Evolutionary conservation across 768 basidiomycete genomes (phyloP), one percentile per base, ranked within the genome.

Genomic region (Boletus fagicola): DNA sequence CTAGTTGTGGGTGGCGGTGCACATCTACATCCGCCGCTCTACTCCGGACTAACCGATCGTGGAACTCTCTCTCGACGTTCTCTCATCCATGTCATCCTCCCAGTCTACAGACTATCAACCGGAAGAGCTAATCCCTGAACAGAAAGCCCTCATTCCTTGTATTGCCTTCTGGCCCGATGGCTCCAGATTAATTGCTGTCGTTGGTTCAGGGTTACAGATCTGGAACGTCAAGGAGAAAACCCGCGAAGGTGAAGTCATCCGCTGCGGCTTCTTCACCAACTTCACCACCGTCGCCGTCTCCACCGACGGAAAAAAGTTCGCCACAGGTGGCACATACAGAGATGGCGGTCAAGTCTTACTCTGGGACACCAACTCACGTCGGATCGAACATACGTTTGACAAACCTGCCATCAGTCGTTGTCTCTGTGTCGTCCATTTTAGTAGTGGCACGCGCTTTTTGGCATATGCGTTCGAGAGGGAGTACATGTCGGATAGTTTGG

Each of bases 111-210:
- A 56, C n/a, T n/a, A 22, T 11, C 58, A 65, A n/a, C 62, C 48
- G 5, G 35, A 42, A 26, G 65, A 58, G 24, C 49, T 67, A 2
- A 62, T 66, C 13, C 62, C 62, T 2, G 65, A 67, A 30, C 65
- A 61, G 11, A 64, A 46, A 33, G 45, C 57, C 1, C 12, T 62
- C 42, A 48, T 66, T 18, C 48, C 65, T 9, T 66, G 65, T 45
- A 45, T 66, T 6, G 59, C 66, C 31, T 66, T 66, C 63, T 66
- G 62, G 65, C 62, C 65, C 18, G 66, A 66, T 62, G 65, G 65
- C 33, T 52, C 65, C 43, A 58, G 63, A 57, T 62, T 66, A 26
- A 66, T 66, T 20, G 65, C 66, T 4, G 57, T 66, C 62, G 62
- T 68, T 20, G 65, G 65, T 28, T 65, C 65, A 58, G 65, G 65